Conservation (phyloP, 352 stramenopile species). For the Globisporangium yorkense region DNA sequence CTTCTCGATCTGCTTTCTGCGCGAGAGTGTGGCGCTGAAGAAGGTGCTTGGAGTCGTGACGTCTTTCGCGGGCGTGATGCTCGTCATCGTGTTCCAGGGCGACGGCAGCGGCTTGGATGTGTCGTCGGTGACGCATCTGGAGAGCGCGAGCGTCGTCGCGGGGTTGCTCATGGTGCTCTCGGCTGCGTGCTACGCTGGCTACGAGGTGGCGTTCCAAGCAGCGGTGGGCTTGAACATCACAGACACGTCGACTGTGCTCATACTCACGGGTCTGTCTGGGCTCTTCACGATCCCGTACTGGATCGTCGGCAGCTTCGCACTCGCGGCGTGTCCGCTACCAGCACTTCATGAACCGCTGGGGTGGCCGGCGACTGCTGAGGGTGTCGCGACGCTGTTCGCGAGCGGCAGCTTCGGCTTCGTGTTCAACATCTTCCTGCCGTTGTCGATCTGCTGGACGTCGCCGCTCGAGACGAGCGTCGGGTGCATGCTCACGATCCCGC, state of each 20-base stretch:
- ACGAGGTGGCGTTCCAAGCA: conserved; percentile 39
- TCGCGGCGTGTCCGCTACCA: conserved; percentile 30
- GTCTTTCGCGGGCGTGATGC: conserved; percentile 37
- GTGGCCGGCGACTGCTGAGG: conserved; percentile 29
- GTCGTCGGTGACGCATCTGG: conserved; percentile 12
- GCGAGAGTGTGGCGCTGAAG: conserved; percentile 26
- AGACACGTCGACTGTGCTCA: conserved; percentile 44
- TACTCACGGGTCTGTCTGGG: conserved; percentile 36
- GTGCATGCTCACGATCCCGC: conserved; percentile 51
- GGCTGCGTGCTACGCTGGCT: conserved; percentile 37
- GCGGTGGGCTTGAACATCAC: conserved; percentile 32
- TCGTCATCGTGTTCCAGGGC: conserved; percentile 42
- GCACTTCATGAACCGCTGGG: conserved; percentile 43
- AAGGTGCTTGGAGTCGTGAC: conserved; percentile 40
- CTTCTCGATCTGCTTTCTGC: conserved; percentile 57
- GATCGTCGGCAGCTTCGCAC: conserved; percentile 31
- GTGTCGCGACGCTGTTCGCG: conserved; percentile 28
- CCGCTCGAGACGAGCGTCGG: conserved; percentile 50
- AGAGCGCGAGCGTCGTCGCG: conserved; percentile 25
- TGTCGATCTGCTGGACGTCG: conserved; percentile 48
- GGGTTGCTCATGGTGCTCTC: conserved; percentile 42
- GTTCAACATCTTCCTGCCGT: conserved; percentile 36
- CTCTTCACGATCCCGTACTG: conserved; percentile 43
- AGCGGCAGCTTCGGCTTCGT: conserved; percentile 26
- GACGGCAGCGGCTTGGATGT: conserved; percentile 17